Conservation (phyloP, 1,139 yeast species). For the Magnusiomyces sp. region DNA sequence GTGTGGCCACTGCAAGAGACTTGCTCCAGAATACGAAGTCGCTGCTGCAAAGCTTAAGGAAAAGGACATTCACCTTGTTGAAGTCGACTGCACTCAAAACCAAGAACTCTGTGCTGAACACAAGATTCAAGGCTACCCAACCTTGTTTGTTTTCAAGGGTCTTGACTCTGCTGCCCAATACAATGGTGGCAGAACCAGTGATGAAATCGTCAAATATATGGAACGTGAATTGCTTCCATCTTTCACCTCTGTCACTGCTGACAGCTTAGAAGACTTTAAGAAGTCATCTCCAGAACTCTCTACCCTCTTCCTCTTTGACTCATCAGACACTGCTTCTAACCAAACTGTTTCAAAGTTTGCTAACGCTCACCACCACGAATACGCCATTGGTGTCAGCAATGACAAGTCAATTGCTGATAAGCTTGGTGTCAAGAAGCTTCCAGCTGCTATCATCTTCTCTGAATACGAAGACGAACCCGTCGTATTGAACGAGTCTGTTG, state of each 20-base stretch:
- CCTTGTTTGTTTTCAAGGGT: conserved; percentile 78
- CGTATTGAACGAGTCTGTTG: conserved; percentile 32
- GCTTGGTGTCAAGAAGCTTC: conserved; percentile 37
- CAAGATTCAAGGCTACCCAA: conserved; percentile 85
- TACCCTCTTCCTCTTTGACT: conserved; percentile 38
- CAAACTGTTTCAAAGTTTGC: conserved; percentile 50
- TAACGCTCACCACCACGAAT: conserved; percentile 49
- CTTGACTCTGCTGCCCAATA: conserved; percentile 42
- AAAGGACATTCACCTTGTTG: conserved; percentile 69
- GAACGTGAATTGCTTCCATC: conserved; percentile 75
- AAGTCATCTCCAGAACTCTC: conserved; percentile 44
- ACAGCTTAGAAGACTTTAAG: conserved; percentile 42
- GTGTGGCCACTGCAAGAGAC: conserved; percentile 96
- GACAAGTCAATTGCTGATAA: conserved; percentile 41
- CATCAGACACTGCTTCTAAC: conserved; percentile 33
- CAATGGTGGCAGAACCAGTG: conserved; percentile 77
- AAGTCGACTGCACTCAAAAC: conserved; percentile 88
- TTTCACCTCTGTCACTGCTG: conserved; percentile 47
- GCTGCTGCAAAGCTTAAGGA: conserved; percentile 74
- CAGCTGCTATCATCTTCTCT: conserved; percentile 44
- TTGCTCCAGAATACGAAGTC: conserved; percentile 81
- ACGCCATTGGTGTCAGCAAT: conserved; percentile 50
- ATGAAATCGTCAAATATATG: conserved; percentile 72
- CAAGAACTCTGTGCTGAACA: conserved; percentile 67
- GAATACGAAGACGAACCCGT: conserved; percentile 38